Evolutionary conservation across 768 basidiomycete genomes (phyloP).

Genomic region (Lentinus brumalis): DNA sequence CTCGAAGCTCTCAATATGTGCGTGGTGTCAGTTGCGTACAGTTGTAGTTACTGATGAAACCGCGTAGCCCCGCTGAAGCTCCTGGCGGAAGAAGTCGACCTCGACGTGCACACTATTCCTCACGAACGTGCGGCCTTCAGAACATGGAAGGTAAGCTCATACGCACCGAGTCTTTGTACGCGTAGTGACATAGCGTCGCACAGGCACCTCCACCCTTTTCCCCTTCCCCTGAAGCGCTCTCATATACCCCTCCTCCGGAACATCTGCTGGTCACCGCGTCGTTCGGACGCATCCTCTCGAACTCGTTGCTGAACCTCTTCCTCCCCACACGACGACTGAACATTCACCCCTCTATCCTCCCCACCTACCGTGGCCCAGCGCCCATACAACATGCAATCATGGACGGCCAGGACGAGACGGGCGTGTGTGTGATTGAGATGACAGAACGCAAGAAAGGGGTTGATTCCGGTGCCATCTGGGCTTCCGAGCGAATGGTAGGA

Average conservation of each 20-base stretch:
- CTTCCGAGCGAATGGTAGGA: slow-evolving; percentile 52
- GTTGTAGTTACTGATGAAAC: not conserved
- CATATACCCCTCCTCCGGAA: slow-evolving; percentile 36
- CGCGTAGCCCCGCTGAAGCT: slow-evolving; percentile 68
- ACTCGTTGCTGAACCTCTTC: slow-evolving; percentile 62
- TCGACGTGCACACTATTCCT: slow-evolving; percentile 67
- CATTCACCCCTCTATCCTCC: slow-evolving; percentile 88
- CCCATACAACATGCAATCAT: slow-evolving; percentile 86
- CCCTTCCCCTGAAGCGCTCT: slow-evolving; percentile 41
- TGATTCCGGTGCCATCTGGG: slow-evolving; percentile 79
- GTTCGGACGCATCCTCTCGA: slow-evolving; percentile 83
- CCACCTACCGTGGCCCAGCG: slow-evolving; percentile 85
- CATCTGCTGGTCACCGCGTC: slow-evolving; percentile 85
- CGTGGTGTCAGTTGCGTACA: slow-evolving; percentile 22
- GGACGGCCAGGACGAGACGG: slow-evolving; percentile 66
- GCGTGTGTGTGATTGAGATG: slow-evolving; percentile 83
- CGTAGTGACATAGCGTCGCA: not conserved
- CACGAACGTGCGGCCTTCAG: slow-evolving; percentile 58
- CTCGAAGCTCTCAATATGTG: slow-evolving; percentile 58
- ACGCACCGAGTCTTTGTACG: too few species aligned
- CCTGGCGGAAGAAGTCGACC: slow-evolving; percentile 51
- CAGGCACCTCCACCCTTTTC: slow-evolving; percentile 33
- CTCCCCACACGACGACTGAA: slow-evolving; percentile 65
- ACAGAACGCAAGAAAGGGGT: slow-evolving; percentile 67
- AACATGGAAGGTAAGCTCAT: slow-evolving; percentile 53